A percentile compares a stretch with the other conserved stretches of the same genome.
These are phyloP conservation scores for Ehretia macrophylla DNA, from an alignment of 257 asterid species.

Conservation along the genomic window DNA sequence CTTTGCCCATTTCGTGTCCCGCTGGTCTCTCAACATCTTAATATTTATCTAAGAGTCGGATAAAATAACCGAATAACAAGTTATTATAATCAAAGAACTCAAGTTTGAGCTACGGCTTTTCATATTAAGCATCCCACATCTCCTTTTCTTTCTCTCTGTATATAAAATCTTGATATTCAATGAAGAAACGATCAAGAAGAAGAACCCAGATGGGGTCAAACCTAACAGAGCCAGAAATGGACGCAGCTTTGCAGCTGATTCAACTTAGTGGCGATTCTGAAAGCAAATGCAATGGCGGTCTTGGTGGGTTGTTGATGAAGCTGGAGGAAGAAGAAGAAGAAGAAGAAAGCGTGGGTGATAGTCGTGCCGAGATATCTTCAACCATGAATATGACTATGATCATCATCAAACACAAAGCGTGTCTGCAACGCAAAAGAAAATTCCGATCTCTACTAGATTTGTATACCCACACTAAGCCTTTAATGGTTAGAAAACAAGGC, in stretches of 20 bases:
- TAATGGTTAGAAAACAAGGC: conserved; percentile 17
- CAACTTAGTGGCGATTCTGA: conserved; percentile 71
- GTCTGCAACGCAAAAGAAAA: conserved; percentile 28
- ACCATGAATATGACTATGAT: no score
- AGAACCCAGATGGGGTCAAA: conserved; percentile 26
- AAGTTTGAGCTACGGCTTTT: no score
- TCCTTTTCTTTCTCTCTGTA: neutral
- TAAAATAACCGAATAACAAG: no score
- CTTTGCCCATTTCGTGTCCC: no score
- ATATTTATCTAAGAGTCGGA: no score
- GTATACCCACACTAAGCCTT: conserved; percentile 34
- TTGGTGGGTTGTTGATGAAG: neutral
- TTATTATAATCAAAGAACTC: no score
- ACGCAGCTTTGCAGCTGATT: conserved; percentile 64
- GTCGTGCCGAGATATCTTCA: conserved; percentile 39
- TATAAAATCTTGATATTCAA: neutral
- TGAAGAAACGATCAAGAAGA: conserved; percentile 26
- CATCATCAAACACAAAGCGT: conserved; percentile 14
- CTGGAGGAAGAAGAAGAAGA: conserved; percentile 7
- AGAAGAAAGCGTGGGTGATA: neutral
- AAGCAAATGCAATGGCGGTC: neutral
- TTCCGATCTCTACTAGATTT: conserved; percentile 47
- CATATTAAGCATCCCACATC: no score
- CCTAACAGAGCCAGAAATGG: conserved; percentile 52
- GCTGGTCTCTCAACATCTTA: no score